Base-by-base conservation (phyloP, 441 rosid genomes). In the Dalechampia spathulata region DNA sequence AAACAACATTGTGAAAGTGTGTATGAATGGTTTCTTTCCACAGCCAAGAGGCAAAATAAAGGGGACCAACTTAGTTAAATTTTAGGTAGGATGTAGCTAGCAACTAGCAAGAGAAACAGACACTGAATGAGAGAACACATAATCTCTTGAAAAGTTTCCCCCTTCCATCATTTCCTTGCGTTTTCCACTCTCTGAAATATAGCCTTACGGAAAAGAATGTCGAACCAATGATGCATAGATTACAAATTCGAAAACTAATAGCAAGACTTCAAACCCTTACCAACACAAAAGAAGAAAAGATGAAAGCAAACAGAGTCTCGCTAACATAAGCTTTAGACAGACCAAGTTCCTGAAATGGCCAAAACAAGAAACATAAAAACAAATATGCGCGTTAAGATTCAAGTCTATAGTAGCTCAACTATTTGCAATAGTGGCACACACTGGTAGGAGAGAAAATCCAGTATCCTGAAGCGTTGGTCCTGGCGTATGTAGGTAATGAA, bases 361-460 rank as follows among this genome's bases (percentile, higher is more conserved):
- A 49, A 60, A 40, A 23, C 20, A 26, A 41, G 15, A 36, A 25
- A 36, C 5, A 9, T 21, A 22, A 19, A 22, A 1, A 13, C 12
- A 44, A 26, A 19, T 22, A 9, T 21, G 13, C 34, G 4, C 23
- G 5, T 13, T 12, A 15, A 8, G 61, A n/a, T n/a, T n/a, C n/a
- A n/a, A n/a, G n/a, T n/a, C n/a, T n/a, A n/a, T n/a, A 44, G 30
- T 7, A 44, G 40, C 28, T 39, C 21, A 14, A 20, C 22, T 8
- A 45, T 21, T 32, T 10, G n/a, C 52, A 57, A n/a, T n/a, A 34
- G 41, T n/a, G 34, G 20, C 15, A 49, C 70, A 38, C 57, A 89
- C 99, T 68, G 99, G 97, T 71, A 89, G 92, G 50, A 93, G 57
- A 57, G 72, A 62, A 79, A 83, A 92, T 2, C 97, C 99, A 62